A percentile compares a stretch with the other conserved stretches of the same genome.
Evolutionary conservation across 345 rosid species (phyloP).

Genomic region (Euphorbia peplus): DNA sequence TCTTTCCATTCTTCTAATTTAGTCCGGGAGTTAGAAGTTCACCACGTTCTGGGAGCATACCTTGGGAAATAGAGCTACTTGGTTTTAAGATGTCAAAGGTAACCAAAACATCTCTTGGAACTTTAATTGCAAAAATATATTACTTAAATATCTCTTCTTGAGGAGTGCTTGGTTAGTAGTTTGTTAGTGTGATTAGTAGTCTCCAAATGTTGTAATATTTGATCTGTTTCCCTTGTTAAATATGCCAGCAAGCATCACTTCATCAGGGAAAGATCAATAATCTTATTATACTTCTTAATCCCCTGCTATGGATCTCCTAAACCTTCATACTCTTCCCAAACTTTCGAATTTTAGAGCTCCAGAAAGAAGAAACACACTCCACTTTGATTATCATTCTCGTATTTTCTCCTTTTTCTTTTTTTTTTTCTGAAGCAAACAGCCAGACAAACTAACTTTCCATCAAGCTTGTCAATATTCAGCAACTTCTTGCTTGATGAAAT

Average conservation of each 20-base stretch:
- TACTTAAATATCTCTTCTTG: too few relatives aligned
- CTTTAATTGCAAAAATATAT: too few relatives aligned
- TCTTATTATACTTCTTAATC: constrained; percentile 79
- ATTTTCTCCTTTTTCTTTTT: too few relatives aligned
- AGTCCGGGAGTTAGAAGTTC: too few relatives aligned
- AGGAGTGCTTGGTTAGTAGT: too few relatives aligned
- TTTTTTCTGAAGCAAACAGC: constrained; percentile 51
- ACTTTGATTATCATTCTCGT: not conserved
- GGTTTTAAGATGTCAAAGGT: too few relatives aligned
- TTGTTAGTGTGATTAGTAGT: too few relatives aligned
- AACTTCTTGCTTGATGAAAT: constrained; percentile 89
- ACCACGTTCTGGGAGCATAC: too few relatives aligned
- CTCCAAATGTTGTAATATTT: constrained; percentile 11
- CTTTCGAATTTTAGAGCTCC: too few relatives aligned
- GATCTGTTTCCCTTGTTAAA: constrained; percentile 41
- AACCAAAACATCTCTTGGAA: too few relatives aligned
- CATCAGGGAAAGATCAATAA: constrained; percentile 64
- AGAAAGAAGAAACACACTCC: not conserved
- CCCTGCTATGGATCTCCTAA: constrained; percentile 57
- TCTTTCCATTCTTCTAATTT: too few relatives aligned
- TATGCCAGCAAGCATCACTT: constrained; percentile 65
- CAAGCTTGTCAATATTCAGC: constrained; percentile 81
- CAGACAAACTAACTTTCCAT: constrained; percentile 77
- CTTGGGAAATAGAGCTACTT: too few relatives aligned
- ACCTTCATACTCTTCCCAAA: constrained; percentile 10